Evolutionary conservation across 1,284 basidiomycete species (phyloP).

Genomic region (Moniliella sp.): DNA sequence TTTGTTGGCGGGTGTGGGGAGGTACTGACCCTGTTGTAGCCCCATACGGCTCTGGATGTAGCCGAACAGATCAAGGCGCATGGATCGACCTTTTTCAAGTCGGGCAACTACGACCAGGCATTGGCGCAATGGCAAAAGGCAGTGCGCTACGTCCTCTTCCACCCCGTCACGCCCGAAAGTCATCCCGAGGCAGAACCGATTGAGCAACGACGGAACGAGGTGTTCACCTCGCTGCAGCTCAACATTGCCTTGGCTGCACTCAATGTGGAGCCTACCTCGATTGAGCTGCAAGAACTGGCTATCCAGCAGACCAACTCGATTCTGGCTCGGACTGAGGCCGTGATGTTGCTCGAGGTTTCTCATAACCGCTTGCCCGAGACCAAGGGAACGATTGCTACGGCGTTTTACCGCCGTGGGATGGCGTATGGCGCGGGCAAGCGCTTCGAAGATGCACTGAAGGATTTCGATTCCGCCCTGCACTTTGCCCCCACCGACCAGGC

Average conservation of each 20-base stretch:
- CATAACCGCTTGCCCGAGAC: conserved; percentile 1
- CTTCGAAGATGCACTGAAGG: conserved; percentile 53
- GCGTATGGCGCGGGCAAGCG: conserved; percentile 44
- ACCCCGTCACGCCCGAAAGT: conserved; percentile 48
- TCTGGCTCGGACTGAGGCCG: conserved; percentile 4
- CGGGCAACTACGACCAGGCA: conserved; percentile 51
- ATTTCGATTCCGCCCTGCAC: conserved; percentile 48
- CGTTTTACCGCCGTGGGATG: conserved; percentile 19
- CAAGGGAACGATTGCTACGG: conserved; percentile 22
- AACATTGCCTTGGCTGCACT: conserved; percentile 43
- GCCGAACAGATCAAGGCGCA: conserved; percentile 48
- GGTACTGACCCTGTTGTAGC: conserved; percentile 8
- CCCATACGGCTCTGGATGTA: conserved; percentile 45
- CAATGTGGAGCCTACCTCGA: conserved; percentile 35
- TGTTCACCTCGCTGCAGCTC: conserved; percentile 19
- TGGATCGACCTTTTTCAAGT: conserved; percentile 58
- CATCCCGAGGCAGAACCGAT: conserved; percentile 5
- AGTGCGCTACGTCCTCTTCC: conserved; percentile 66
- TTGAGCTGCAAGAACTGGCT: conserved; percentile 40
- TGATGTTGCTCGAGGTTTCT: not conserved
- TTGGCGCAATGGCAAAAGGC: conserved; percentile 41
- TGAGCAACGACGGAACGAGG: conserved; percentile 7
- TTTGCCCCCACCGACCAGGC: conserved; percentile 52
- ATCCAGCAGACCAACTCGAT: conserved; percentile 44
- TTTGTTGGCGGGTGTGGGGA: too few species aligned